Conservation (phyloP, 1,139 yeast species). For the Pichia sp. region DNA sequence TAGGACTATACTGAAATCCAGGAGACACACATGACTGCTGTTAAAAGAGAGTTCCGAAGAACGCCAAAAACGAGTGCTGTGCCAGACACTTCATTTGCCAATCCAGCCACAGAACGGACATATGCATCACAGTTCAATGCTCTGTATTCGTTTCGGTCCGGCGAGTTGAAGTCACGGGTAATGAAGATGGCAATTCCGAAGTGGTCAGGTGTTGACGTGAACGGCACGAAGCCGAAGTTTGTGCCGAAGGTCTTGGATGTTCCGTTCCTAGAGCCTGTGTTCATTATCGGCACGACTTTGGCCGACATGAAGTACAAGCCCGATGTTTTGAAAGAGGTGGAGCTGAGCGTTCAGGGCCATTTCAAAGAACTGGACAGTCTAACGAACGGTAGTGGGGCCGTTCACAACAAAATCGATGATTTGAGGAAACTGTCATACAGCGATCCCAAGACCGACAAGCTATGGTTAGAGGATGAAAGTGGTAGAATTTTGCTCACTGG, state of each 20-base stretch:
- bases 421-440: conserved; percentile 40
- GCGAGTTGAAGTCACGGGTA: conserved; percentile 51
- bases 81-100: conserved; percentile 13
- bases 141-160: conserved; percentile 64
- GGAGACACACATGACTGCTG: conserved; percentile 1
- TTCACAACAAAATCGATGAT: conserved; percentile 23
- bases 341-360: conserved; percentile 51
- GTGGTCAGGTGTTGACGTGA: conserved; percentile 50
- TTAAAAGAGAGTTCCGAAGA: background rate
- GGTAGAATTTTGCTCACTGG: conserved; percentile 81
- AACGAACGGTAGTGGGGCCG: conserved; percentile 13
- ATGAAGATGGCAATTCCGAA: conserved; percentile 43
- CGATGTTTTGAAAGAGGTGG: conserved; percentile 77
- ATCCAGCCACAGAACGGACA: conserved; percentile 34
- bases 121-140: conserved; percentile 72
- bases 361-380: conserved; percentile 34
- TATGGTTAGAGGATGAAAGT: conserved; percentile 87
- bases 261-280: conserved; percentile 61
- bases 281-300: conserved; percentile 89
- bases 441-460: conserved; percentile 52
- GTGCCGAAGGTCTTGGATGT: conserved; percentile 76
- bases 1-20: too few species aligned
- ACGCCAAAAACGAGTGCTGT: background rate
- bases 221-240: conserved; percentile 36
- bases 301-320: conserved; percentile 83